Base-by-base conservation (phyloP, 2,329 filamentous ascomycete species). In the Xylariales sp. region DNA sequence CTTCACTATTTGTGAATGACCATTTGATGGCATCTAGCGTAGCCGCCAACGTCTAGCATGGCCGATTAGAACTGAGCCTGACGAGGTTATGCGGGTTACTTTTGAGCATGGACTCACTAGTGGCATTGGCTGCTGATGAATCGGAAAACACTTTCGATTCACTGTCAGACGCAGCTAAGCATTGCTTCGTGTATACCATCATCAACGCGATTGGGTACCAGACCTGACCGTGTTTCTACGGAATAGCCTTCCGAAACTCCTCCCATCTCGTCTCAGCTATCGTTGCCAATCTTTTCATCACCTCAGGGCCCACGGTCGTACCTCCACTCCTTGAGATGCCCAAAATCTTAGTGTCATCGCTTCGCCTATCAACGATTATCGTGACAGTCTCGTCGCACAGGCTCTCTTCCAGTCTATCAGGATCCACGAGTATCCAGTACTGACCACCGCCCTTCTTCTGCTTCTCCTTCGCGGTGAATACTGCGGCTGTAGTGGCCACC, bases 381-480 rank as follows among this genome's bases (percentile, higher is more conserved):
- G 83, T 90, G n/a, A 93, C 70, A n/a, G 66, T 76, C 71, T 98
- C 93, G 46, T 82, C 73, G 58, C 88, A 95, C 31, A 95, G 65
- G 7, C 76, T 78, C 67, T 97, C 93, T 67, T 98, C 93, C 52
- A 95, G 84, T 16, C 81, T 78, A 66, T 98, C 93, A 3, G 88
- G 88, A 65, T 98, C 93, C 5, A 86, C 79, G 43, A 98, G 65
- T 3, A 96, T 69, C 88, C 89, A 95, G 57, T 71, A 73, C 55
- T 70, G 73, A 49, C 64, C 72, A 51, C 64, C 62, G 3, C 59
- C 56, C 35, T 61, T 65, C 49, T 58, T 62, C 43, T 69, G 65
- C 20, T 69, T 69, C 57, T 76, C 76, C 61, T 70, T 74, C 36
- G 82, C 82, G 34, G 77, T 80, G 57, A 95, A 94, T 8, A 96